Evolutionary conservation across 2,329 filamentous ascomycete genomes (phyloP).

Genomic region (Magnaporthales sp.): DNA sequence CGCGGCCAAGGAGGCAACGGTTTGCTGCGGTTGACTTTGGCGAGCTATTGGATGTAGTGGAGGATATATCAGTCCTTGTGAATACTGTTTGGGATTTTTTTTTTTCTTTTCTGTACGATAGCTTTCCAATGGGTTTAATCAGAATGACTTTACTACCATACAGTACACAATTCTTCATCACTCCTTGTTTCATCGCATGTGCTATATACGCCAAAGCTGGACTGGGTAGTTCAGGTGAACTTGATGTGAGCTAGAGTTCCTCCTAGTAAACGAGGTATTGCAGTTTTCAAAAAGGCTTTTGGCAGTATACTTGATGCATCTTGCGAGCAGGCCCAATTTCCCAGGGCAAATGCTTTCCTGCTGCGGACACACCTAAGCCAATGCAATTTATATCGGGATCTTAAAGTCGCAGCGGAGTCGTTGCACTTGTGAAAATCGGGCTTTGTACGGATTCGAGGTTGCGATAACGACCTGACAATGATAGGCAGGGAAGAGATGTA

Average conservation of each 20-base stretch:
- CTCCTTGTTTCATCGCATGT: not conserved
- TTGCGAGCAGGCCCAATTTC: too few species aligned
- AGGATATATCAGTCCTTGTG: not conserved
- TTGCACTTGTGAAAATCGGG: too few species aligned
- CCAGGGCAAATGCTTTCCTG: too few species aligned
- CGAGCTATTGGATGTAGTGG: not conserved
- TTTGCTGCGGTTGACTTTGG: conserved; percentile 17
- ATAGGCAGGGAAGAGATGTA: too few species aligned
- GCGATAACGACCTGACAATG: too few species aligned
- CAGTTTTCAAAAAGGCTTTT: too few species aligned
- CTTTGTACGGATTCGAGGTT: not conserved
- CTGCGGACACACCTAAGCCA: too few species aligned
- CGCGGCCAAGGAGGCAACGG: conserved; percentile 16
- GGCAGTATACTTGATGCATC: too few species aligned
- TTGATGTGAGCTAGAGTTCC: not conserved
- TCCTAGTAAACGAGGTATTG: not conserved
- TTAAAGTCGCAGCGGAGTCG: too few species aligned
- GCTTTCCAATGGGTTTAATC: not conserved
- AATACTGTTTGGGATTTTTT: not conserved
- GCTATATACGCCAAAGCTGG: not conserved
- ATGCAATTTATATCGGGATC: too few species aligned
- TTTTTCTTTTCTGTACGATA: not conserved
- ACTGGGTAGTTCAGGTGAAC: not conserved
- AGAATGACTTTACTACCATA: not conserved
- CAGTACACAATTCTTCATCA: not conserved